phyloP scores from a whole-genome alignment of 257 asterid genomes.

The Agastache rugosa region DNA sequence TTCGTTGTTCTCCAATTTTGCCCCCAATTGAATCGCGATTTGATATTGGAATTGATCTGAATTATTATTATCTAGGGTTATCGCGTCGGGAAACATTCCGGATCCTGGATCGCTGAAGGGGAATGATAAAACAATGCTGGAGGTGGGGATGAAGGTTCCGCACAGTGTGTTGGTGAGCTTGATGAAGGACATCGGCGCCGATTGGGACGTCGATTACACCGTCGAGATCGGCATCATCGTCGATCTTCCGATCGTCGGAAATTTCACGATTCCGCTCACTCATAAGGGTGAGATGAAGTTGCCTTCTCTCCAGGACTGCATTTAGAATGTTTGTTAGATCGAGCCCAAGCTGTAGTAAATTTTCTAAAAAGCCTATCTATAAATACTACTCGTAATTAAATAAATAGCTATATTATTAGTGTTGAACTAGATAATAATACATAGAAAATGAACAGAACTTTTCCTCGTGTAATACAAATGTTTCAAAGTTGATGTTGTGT shows the following conservation, averaged over 20 bases:
- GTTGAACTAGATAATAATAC: too few relatives aligned
- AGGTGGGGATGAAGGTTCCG: constrained; percentile 63
- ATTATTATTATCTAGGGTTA: constrained; percentile 63
- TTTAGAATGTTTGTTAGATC: constrained; percentile 9
- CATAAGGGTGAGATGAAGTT: constrained; percentile 80
- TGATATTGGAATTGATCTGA: neutral
- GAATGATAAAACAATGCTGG: constrained; percentile 56
- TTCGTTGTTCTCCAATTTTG: neutral
- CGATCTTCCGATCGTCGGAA: constrained; percentile 78
- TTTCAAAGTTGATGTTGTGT: too few relatives aligned
- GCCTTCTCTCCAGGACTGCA: constrained; percentile 62
- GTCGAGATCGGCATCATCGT: constrained; percentile 56
- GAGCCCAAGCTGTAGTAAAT: too few relatives aligned
- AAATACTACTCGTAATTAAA: too few relatives aligned
- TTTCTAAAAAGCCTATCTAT: too few relatives aligned
- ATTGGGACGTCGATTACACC: constrained; percentile 78
- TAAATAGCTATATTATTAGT: too few relatives aligned
- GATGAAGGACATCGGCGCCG: constrained; percentile 69
- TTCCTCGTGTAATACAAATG: too few relatives aligned
- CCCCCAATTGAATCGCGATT: neutral
- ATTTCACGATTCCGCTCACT: constrained; percentile 63
- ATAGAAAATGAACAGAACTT: too few relatives aligned
- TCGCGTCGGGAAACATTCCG: constrained; percentile 67
- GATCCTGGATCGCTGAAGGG: constrained; percentile 88
- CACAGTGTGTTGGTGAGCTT: constrained; percentile 66